These are phyloP conservation scores for Datisca glomerata DNA, from an alignment of 306 rosid genomes.

Conservation along the genomic window DNA sequence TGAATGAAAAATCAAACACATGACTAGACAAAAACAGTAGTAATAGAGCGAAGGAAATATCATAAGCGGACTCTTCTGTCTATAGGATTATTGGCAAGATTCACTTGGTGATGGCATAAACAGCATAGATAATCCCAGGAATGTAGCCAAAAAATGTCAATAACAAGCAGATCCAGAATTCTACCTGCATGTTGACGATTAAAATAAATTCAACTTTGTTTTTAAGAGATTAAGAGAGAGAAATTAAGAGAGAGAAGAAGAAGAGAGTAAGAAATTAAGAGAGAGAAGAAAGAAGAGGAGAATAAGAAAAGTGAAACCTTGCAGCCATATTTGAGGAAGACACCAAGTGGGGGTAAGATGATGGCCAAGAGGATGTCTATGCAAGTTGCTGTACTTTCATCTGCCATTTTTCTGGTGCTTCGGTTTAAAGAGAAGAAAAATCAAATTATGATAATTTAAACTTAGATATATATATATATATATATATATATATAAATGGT, in stretches of 20 bases:
- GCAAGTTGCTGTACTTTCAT: slow-evolving; percentile 30
- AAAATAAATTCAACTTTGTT: neutral
- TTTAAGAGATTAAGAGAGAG: neutral
- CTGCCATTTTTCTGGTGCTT: no score
- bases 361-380: slow-evolving; percentile 59
- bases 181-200: slow-evolving; percentile 29
- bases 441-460: no score
- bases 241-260: neutral
- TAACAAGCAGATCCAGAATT: slow-evolving; percentile 80
- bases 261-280: neutral
- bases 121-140: slow-evolving; percentile 72
- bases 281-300: neutral
- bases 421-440: no score
- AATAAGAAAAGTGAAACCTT: slow-evolving; percentile 12
- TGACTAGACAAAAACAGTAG: no score
- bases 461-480: no score
- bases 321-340: slow-evolving; percentile 67
- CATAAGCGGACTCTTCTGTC: no score
- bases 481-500: no score
- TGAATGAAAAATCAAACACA: no score
- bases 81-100: no score
- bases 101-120: slow-evolving; percentile 62
- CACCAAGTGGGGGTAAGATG: slow-evolving; percentile 72
- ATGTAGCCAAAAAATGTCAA: slow-evolving; percentile 54
- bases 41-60: no score